Evolutionary conservation across 2,329 filamentous ascomycete genomes (phyloP).

Genomic region (Mollisia scopiformis): DNA sequence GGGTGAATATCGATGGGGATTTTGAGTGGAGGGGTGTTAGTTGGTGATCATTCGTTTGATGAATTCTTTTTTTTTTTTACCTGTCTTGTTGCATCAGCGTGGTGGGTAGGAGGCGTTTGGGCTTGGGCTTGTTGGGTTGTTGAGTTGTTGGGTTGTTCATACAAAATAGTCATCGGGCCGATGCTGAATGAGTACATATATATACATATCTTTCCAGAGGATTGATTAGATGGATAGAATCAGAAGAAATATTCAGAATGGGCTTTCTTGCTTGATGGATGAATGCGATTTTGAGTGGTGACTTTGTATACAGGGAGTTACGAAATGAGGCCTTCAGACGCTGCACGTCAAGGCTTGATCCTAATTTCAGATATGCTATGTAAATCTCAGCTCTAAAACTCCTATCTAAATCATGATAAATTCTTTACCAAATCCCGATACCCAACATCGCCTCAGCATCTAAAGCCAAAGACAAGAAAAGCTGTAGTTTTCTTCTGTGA

Average conservation of each 20-base stretch:
- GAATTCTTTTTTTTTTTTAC: not conserved
- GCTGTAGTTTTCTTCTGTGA: too few species aligned
- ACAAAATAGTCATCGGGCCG: not conserved
- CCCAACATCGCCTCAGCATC: too few species aligned
- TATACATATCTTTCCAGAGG: not conserved
- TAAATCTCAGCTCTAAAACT: too few species aligned
- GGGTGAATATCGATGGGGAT: conserved; percentile 80
- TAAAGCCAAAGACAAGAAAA: too few species aligned
- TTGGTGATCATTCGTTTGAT: conserved; percentile 32
- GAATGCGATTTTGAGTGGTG: too few species aligned
- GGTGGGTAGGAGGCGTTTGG: not conserved
- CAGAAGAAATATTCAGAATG: not conserved
- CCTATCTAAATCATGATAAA: too few species aligned
- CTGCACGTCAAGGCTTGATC: too few species aligned
- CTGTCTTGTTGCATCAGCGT: not conserved
- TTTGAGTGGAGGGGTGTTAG: conserved; percentile 59
- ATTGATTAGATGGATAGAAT: not conserved
- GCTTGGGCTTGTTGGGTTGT: not conserved
- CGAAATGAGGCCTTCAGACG: too few species aligned
- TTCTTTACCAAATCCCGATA: too few species aligned
- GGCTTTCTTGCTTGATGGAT: not conserved
- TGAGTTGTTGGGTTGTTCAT: not conserved
- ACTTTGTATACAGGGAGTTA: too few species aligned
- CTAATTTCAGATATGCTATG: too few species aligned
- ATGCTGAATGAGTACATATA: not conserved